Base-by-base conservation (phyloP, 768 basidiomycete genomes). In the Lentinula guzmanii region DNA sequence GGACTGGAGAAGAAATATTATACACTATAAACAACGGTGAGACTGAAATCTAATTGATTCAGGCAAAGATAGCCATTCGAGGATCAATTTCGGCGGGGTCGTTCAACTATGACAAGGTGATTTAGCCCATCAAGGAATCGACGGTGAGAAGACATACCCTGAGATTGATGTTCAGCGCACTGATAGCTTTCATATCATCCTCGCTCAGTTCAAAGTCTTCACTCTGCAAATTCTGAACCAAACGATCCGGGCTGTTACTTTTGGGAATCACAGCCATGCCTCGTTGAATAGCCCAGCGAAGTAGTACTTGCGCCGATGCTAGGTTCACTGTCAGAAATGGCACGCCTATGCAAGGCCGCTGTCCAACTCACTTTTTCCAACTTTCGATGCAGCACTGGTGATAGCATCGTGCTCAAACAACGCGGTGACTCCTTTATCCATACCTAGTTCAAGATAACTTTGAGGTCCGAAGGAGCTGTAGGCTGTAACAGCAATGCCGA, bases 221-320 rank as follows among this genome's bases (percentile, higher is more conserved):
- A 68, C 76, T 76, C 46, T 78, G 68, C 65, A 87, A 65, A 75
- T 91, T 91, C 69, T 85, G 72, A 16, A 68, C 66, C 57, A 87
- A 72, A 31, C 87, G 79, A 15, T 69, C 62, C 3, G 63, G 55
- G 64, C 76, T 66, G 69, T 83, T 84, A 54, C 79, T 82, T 78
- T 93, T 93, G 51, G 91, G 91, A 63, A 93, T 82, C 50, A 92
- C 85, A 37, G 86, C 85, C 62, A 91, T 79, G 9, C 82, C 85
- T 41, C 84, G 85, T 67, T 91, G 88, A 13, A 86, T 88, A 1
- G 89, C 84, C 91, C 91, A 93, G 65, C 89, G 81, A 58, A 93
- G 80, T 42, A 92, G 74, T 24, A 92, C 82, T 71, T 92, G 89
- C 6, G 89, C 88, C 4, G 83, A 70, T 48, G 79, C 78, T 54